phyloP scores from a whole-genome alignment of 257 asterid species.

The Lithospermum erythrorhizon region DNA sequence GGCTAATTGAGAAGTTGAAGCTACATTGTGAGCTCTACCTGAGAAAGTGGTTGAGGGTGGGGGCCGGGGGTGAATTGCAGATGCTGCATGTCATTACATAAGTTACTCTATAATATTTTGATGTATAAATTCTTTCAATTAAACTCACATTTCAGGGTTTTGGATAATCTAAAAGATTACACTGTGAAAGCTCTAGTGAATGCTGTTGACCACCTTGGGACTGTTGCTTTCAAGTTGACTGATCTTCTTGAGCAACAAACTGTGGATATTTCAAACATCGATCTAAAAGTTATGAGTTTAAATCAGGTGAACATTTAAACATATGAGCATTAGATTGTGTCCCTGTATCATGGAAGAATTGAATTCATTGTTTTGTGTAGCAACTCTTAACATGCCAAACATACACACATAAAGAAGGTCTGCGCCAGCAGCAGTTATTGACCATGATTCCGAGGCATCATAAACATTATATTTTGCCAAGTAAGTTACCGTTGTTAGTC shows the following conservation, averaged over 20 bases:
- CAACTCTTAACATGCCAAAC: slow-evolving; percentile 82
- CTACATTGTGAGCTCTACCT: background rate
- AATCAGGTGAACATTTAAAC: slow-evolving; percentile 45
- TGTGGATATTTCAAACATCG: slow-evolving; percentile 55
- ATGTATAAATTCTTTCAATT: slow-evolving; percentile 1
- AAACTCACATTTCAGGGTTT: slow-evolving; percentile 43
- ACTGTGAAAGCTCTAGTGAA: slow-evolving; percentile 92
- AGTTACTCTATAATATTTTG: background rate
- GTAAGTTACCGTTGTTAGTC: slow-evolving; percentile 31
- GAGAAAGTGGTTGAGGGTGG: background rate
- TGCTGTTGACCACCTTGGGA: slow-evolving; percentile 92
- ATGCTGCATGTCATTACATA: background rate
- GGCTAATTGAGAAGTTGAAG: no score
- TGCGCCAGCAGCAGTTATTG: slow-evolving; percentile 83
- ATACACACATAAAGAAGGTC: slow-evolving; percentile 71
- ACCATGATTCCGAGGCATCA: slow-evolving; percentile 92
- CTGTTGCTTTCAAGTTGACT: slow-evolving; percentile 82
- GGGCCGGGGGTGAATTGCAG: background rate
- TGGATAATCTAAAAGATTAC: slow-evolving; percentile 89
- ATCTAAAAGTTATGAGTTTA: slow-evolving; percentile 53
- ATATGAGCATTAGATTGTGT: slow-evolving; percentile 1
- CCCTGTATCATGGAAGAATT: slow-evolving; percentile 14
- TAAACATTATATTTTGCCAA: slow-evolving; percentile 86
- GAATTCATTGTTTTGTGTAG: slow-evolving; percentile 24
- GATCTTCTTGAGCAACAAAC: slow-evolving; percentile 75